These are phyloP conservation scores for Lathyrus aphaca DNA, from an alignment of 306 rosid species.

Conservation along the genomic window DNA sequence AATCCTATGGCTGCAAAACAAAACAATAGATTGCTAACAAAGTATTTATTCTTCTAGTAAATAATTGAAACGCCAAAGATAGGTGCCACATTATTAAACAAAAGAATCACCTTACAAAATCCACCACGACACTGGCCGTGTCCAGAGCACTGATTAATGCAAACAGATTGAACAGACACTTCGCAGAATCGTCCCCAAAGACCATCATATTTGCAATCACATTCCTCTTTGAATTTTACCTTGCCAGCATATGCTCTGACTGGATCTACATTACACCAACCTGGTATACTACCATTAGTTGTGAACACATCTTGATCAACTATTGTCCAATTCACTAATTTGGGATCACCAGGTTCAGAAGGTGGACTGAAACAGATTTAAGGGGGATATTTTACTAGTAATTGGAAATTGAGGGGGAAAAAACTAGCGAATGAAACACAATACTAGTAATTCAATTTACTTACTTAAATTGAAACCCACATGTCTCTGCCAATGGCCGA, in stretches of 20 bases:
- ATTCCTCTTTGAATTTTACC: slow-evolving; percentile 74
- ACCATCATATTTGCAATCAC: slow-evolving; percentile 91
- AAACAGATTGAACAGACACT: slow-evolving; percentile 69
- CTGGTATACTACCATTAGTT: slow-evolving; percentile 69
- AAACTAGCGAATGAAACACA: slow-evolving; percentile 33
- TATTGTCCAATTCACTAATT: slow-evolving; percentile 68
- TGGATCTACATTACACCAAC: slow-evolving; percentile 99
- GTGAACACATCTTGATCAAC: slow-evolving; percentile 76
- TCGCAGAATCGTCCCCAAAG: slow-evolving; percentile 77
- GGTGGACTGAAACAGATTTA: slow-evolving; percentile 59
- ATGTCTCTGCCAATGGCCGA: slow-evolving; percentile 91
- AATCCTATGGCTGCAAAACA: slow-evolving; percentile 24
- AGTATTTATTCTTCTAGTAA: slow-evolving; percentile 25
- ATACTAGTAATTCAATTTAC: slow-evolving; percentile 38
- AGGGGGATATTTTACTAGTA: slow-evolving; percentile 28
- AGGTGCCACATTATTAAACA: slow-evolving; percentile 10
- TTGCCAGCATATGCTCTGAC: slow-evolving; percentile 76
- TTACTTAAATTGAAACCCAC: slow-evolving; percentile 86
- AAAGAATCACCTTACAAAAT: slow-evolving; percentile 73
- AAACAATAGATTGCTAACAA: slow-evolving; percentile 31
- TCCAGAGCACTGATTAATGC: slow-evolving; percentile 92
- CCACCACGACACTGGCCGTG: slow-evolving; percentile 91
- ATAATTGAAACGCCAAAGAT: slow-evolving; percentile 33
- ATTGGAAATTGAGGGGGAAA: slow-evolving; percentile 1
- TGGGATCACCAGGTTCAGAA: slow-evolving; percentile 69